phyloP scores from a whole-genome alignment of 139 green algal genomes.

The Raphidocelis subcapitata region DNA sequence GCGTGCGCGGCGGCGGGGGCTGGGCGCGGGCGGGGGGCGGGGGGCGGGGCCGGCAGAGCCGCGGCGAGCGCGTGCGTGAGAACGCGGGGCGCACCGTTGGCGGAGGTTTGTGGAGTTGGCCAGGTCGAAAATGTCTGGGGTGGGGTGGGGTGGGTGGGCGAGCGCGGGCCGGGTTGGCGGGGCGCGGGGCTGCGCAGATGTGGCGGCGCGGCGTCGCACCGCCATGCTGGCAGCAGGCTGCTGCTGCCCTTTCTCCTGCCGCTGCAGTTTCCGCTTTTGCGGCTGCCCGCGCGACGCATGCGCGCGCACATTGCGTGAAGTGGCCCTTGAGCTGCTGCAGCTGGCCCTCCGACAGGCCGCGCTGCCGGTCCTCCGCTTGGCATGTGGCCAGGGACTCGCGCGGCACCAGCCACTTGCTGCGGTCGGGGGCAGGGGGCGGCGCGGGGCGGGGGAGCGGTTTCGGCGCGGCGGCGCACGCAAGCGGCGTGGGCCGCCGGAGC shows the following conservation, averaged over 20 bases:
- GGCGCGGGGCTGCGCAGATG: too few relatives aligned
- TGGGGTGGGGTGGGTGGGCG: not conserved
- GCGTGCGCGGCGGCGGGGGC: too few relatives aligned
- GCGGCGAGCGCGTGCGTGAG: too few relatives aligned
- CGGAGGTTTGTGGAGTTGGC: slow-evolving; percentile 42
- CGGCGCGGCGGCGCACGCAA: too few relatives aligned
- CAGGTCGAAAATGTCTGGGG: slow-evolving; percentile 55
- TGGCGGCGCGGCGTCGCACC: too few relatives aligned
- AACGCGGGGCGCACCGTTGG: slow-evolving; percentile 28
- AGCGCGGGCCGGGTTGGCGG: too few relatives aligned
- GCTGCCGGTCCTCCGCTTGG: slow-evolving; percentile 39
- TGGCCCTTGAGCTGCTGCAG: slow-evolving; percentile 56
- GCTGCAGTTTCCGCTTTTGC: not conserved
- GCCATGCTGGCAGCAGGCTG: too few relatives aligned
- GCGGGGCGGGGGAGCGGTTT: too few relatives aligned
- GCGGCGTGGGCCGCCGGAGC: too few relatives aligned
- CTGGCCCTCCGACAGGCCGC: slow-evolving; percentile 47
- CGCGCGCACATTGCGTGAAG: slow-evolving; percentile 47
- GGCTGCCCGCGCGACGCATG: not conserved
- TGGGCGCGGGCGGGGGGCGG: too few relatives aligned
- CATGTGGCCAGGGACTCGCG: slow-evolving; percentile 35
- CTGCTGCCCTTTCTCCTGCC: not conserved
- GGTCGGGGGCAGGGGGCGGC: not conserved
- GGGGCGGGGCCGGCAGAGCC: too few relatives aligned
- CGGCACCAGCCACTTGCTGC: slow-evolving; percentile 45